phyloP scores from a whole-genome alignment of 1,284 basidiomycete species.

The Pyrrhoderma lamaoense region DNA sequence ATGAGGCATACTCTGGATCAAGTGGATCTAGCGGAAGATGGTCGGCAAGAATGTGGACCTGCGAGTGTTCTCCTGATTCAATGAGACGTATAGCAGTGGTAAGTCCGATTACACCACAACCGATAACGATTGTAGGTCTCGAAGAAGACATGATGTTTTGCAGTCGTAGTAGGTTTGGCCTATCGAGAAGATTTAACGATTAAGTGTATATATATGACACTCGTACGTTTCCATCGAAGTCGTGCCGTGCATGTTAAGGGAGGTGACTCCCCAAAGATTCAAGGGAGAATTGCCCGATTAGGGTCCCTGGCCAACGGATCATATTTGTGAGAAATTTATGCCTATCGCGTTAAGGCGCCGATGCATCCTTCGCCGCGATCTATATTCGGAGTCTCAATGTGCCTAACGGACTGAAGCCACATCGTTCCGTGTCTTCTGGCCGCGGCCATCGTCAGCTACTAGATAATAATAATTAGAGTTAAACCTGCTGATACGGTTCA shows the following conservation, averaged over 20 bases:
- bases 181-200: not conserved
- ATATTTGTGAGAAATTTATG: no score
- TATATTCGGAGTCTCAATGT: no score
- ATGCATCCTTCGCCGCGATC: no score
- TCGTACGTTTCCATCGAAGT: not conserved
- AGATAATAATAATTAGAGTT: no score
- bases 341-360: no score
- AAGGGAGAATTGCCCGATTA: not conserved
- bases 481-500: not conserved
- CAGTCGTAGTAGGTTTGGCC: not conserved
- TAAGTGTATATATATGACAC: not conserved
- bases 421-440: no score
- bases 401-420: no score
- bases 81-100: constrained; percentile 8
- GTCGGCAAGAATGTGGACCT: constrained; percentile 6
- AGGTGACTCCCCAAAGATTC: not conserved
- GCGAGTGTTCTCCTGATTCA: constrained; percentile 1
- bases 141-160: not conserved
- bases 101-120: constrained; percentile 7
- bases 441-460: no score
- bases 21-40: constrained; percentile 7
- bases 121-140: constrained; percentile 2
- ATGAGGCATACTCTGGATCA: constrained; percentile 7
- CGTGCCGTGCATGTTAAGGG: no score
- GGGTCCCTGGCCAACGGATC: no score